These are phyloP conservation scores for Knoxdaviesia capensis DNA, from an alignment of 2,329 filamentous ascomycete species.

Conservation along the genomic window DNA sequence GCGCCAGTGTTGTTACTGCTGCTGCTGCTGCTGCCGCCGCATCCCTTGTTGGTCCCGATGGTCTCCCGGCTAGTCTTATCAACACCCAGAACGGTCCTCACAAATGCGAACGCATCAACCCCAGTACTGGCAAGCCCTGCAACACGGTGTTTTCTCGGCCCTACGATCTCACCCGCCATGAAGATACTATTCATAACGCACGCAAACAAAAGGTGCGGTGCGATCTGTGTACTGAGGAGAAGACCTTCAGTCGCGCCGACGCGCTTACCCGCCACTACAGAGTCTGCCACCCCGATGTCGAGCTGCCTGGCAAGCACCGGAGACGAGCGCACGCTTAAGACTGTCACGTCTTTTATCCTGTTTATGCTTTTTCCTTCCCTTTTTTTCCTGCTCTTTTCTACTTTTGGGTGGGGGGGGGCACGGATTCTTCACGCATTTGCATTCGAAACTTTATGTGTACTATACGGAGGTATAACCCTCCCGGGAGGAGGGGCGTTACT, in stretches of 20 bases:
- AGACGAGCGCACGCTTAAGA: conserved; percentile 8
- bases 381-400: too few species aligned
- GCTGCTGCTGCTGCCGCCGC: too few species aligned
- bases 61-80: conserved; percentile 4
- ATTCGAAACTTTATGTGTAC: too few species aligned
- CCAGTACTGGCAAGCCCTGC: conserved; percentile 85
- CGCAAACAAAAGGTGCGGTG: conserved; percentile 91
- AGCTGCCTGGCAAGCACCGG: conserved; percentile 49
- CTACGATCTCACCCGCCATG: conserved; percentile 89
- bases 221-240: conserved; percentile 82
- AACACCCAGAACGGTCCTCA: conserved; percentile 75
- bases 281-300: conserved; percentile 78
- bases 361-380: too few species aligned
- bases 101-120: conserved; percentile 82
- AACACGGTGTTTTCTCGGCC: conserved; percentile 86
- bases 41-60: conserved; percentile 9
- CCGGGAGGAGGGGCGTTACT: too few species aligned
- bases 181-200: conserved; percentile 92
- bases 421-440: too few species aligned
- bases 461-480: too few species aligned
- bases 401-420: too few species aligned
- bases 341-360: background rate
- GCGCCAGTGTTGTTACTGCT: too few species aligned
- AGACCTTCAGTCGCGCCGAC: conserved; percentile 91
- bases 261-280: conserved; percentile 86